Evolutionary conservation across 495 filamentous ascomycete genomes (phyloP).

Genomic region (Lasiosphaeria hispida): DNA sequence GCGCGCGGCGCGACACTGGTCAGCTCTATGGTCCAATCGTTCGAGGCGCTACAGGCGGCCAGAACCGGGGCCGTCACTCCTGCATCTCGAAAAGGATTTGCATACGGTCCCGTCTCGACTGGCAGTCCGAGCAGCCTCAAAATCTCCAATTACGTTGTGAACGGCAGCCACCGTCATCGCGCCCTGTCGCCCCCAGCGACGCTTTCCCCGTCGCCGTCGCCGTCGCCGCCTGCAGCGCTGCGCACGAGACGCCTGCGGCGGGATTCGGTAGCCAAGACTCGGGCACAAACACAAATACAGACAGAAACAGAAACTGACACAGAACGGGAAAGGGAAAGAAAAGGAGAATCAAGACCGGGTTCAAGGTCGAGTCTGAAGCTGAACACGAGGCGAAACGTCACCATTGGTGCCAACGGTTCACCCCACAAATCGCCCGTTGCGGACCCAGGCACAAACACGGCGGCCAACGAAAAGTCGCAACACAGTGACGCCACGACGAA

Average conservation of each 20-base stretch:
- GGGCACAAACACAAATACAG: not conserved
- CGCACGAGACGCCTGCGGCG: too few relatives aligned
- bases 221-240: conserved; percentile 15
- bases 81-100: not conserved
- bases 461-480: too few relatives aligned
- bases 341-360: too few relatives aligned
- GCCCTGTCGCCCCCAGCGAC: conserved; percentile 23
- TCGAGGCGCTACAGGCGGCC: conserved; percentile 27
- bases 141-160: not conserved
- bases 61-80: conserved; percentile 1
- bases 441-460: too few relatives aligned
- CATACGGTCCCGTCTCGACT: conserved; percentile 25
- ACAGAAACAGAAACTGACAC: not conserved
- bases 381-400: too few relatives aligned
- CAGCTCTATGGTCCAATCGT: conserved; percentile 34
- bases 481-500: too few relatives aligned
- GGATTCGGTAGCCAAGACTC: conserved; percentile 4
- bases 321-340: too few relatives aligned
- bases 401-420: too few relatives aligned
- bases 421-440: too few relatives aligned
- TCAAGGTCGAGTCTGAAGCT: too few relatives aligned
- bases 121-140: conserved; percentile 21
- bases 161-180: not conserved
- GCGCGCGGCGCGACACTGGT: conserved; percentile 22
- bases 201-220: conserved; percentile 21